These are phyloP conservation scores for Phytophthora chlamydospora DNA, from an alignment of 352 stramenopile genomes.

Conservation along the genomic window DNA sequence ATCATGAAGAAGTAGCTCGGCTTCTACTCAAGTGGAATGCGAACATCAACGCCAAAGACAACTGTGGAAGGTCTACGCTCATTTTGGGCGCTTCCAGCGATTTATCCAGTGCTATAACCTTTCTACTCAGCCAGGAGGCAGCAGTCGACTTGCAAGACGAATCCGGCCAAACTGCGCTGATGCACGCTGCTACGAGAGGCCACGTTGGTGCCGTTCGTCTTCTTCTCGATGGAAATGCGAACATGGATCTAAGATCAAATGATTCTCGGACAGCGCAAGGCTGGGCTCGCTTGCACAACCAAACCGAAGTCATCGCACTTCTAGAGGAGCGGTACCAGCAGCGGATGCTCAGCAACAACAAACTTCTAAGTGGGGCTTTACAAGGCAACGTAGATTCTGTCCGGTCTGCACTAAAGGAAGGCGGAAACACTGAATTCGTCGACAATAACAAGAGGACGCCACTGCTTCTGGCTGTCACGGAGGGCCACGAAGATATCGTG, in stretches of 20 bases:
- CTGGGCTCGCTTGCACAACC: slow-evolving; percentile 1
- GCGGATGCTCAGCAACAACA: neutral
- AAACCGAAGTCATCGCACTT: neutral
- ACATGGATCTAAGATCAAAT: neutral
- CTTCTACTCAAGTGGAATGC: slow-evolving; percentile 1
- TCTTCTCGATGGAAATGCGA: slow-evolving; percentile 1
- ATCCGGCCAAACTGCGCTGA: neutral
- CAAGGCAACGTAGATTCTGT: neutral
- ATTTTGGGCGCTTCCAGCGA: neutral
- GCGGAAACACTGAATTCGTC: neutral
- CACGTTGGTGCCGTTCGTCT: neutral
- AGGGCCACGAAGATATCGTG: neutral
- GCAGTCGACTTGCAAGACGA: neutral
- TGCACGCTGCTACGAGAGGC: neutral
- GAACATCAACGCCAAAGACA: neutral
- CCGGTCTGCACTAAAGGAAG: neutral
- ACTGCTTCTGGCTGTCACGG: neutral
- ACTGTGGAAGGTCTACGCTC: neutral
- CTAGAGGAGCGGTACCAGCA: neutral
- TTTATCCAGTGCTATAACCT: neutral
- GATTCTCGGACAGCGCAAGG: neutral
- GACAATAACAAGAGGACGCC: slow-evolving; percentile 1
- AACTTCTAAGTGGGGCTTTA: neutral
- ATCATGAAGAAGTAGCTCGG: neutral
- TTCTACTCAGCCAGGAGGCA: neutral